These are phyloP conservation scores for Cytospora schulzeri DNA, from an alignment of 2,329 filamentous ascomycete genomes.

Conservation along the genomic window DNA sequence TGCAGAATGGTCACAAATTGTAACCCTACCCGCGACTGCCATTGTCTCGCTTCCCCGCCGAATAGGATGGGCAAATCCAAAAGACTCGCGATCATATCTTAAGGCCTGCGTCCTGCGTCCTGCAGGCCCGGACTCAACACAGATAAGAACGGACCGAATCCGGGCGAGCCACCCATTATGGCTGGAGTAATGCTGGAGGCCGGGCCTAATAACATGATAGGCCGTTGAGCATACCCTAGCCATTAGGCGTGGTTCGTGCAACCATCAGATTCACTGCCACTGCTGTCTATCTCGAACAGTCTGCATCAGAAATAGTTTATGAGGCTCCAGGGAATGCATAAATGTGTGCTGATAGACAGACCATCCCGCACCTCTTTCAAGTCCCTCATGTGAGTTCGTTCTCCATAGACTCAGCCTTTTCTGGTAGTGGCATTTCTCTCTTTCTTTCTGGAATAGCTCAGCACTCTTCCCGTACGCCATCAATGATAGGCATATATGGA, in stretches of 20 bases:
- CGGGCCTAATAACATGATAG: no score
- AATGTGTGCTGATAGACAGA: constrained; percentile 1
- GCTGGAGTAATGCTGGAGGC: no score
- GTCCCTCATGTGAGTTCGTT: neutral
- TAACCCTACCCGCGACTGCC: no score
- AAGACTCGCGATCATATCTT: no score
- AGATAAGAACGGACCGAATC: neutral
- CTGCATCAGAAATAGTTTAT: neutral
- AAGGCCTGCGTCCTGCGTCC: no score
- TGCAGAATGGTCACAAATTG: no score
- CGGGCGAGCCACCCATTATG: no score
- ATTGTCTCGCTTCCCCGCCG: no score
- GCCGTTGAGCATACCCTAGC: no score
- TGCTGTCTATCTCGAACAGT: neutral
- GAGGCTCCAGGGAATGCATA: neutral
- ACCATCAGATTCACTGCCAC: neutral
- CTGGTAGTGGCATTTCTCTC: no score
- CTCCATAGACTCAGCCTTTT: neutral
- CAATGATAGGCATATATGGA: neutral
- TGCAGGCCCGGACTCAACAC: neutral
- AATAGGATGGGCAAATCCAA: no score
- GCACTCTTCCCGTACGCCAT: neutral
- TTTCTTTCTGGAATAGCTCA: constrained; percentile 4
- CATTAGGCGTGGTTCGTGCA: neutral
- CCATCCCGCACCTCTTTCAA: neutral